These are phyloP conservation scores for Hysterium pulicare DNA, from an alignment of 2,329 filamentous ascomycete genomes.

Conservation along the genomic window DNA sequence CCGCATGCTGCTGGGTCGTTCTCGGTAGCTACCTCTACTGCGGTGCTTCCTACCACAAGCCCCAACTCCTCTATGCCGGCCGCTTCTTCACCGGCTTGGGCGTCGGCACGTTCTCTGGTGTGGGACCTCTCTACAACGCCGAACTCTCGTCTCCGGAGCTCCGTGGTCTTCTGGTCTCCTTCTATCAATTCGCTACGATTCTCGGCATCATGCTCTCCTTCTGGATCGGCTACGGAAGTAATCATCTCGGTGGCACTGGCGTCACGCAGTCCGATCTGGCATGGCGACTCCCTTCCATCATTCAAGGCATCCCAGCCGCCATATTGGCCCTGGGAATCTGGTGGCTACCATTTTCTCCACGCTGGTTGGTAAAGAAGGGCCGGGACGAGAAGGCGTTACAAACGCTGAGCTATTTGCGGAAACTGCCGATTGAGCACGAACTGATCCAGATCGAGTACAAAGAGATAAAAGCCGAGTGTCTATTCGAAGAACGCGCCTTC, in stretches of 20 bases:
- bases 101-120: conserved; percentile 48
- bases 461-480: conserved; percentile 47
- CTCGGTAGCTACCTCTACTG: conserved; percentile 42
- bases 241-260: conserved; percentile 44
- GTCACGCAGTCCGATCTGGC: conserved; percentile 24
- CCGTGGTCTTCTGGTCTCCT: conserved; percentile 25
- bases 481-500: conserved; percentile 44
- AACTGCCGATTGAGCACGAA: conserved; percentile 27
- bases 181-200: conserved; percentile 29
- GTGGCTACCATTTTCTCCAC: conserved; percentile 24
- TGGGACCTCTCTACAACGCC: conserved; percentile 48
- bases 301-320: conserved; percentile 24
- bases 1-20: conserved; percentile 45
- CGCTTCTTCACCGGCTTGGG: conserved; percentile 51
- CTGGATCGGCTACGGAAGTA: conserved; percentile 29
- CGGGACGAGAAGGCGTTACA: conserved; percentile 21
- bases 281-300: conserved; percentile 24
- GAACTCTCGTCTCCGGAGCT: conserved; percentile 27
- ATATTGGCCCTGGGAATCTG: conserved; percentile 23
- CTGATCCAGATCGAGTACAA: conserved; percentile 44
- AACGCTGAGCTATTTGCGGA: conserved; percentile 26
- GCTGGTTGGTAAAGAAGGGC: conserved; percentile 26
- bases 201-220: conserved; percentile 30
- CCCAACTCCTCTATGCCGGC: conserved; percentile 46
- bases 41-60: conserved; percentile 40